Evolutionary conservation across 257 asterid species (phyloP).

Genomic region (Echium plantagineum): DNA sequence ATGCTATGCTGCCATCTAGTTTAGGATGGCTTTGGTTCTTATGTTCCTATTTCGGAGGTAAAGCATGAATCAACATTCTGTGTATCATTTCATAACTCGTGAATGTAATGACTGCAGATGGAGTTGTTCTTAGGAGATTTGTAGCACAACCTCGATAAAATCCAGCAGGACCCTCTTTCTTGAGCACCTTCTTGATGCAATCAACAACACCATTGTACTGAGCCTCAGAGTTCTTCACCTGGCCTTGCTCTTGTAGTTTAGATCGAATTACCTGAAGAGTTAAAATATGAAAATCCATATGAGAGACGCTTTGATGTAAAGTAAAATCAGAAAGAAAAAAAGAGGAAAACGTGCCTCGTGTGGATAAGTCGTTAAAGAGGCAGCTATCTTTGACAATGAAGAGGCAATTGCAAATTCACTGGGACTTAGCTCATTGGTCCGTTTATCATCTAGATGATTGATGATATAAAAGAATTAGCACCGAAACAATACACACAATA

Average conservation of each 20-base stretch:
- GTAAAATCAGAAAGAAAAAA: not conserved
- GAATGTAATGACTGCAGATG: constrained; percentile 9
- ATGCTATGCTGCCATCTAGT: too few species aligned
- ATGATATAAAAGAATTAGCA: constrained; percentile 2
- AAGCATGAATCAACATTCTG: not conserved
- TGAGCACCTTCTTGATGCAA: constrained; percentile 6
- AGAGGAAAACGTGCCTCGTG: constrained; percentile 56
- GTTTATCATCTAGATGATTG: constrained; percentile 45
- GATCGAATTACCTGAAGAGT: constrained; percentile 75
- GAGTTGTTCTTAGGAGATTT: constrained; percentile 3
- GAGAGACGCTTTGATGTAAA: not conserved
- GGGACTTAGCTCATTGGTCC: constrained; percentile 37
- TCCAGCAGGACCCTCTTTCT: constrained; percentile 4
- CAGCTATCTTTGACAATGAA: constrained; percentile 65
- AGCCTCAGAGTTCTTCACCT: constrained; percentile 4
- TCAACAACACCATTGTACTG: constrained; percentile 7
- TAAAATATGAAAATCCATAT: not conserved
- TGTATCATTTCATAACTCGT: constrained; percentile 6
- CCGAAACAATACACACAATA: not conserved
- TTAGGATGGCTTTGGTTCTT: not conserved
- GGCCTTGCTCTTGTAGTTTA: constrained; percentile 86
- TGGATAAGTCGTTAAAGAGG: constrained; percentile 83
- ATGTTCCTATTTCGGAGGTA: not conserved
- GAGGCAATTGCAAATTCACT: constrained; percentile 84
- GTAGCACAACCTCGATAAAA: constrained; percentile 12